Evolutionary conservation across 805 yeast species (phyloP), one percentile per base, ranked within the genome.

Genomic region (Hanseniaspora meyeri): DNA sequence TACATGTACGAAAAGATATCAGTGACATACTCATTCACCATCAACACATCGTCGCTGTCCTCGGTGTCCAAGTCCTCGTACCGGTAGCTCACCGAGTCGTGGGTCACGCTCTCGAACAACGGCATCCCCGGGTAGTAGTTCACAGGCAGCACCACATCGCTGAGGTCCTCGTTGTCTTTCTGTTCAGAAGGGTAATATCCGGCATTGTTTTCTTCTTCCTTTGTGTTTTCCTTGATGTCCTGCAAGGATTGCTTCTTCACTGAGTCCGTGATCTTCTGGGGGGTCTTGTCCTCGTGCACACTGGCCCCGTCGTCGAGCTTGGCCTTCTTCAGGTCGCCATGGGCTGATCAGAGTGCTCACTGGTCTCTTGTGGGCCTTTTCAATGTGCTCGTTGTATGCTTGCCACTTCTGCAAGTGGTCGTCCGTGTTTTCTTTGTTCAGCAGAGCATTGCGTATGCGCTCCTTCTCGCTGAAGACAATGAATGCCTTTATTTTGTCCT

Each of bases 21-120:
- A 60, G 74, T 78, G 56, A 86, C 95, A 68, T 90, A 91, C 72
- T 91, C 98, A 59, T 89, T 80, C 36, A 87, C 97, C 96, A 91
- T 90, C 60, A 87, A 71, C 20, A 91, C 91, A 68, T 85, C 95
- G 65, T 83, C 86, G 49, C 73, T 68, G 67, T 85, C 95, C 64
- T 84, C 91, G 48, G 81, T 85, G 66, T 85, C 95, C 55, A 85
- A 70, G 68, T 85, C 91, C 64, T 84, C 89, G 87, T 89, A 74
- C 49, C 70, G 70, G 51, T 70, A 72, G 46, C 69, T 73, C 7
- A 45, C 50, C 20, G 10, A 8, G 32, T 50, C 55, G 62, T 42
- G 20, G 2, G 49, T 39, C n/a, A 8, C 34, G 7, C 38, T 43
- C 12, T 45, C 24, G 20, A 19, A 16, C 9, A 47, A 24, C 1